A percentile compares a stretch with the other conserved stretches of the same genome.
These are phyloP conservation scores for Scleromitrula shiraiana DNA, from an alignment of 2,329 filamentous ascomycete genomes.

Conservation along the genomic window DNA sequence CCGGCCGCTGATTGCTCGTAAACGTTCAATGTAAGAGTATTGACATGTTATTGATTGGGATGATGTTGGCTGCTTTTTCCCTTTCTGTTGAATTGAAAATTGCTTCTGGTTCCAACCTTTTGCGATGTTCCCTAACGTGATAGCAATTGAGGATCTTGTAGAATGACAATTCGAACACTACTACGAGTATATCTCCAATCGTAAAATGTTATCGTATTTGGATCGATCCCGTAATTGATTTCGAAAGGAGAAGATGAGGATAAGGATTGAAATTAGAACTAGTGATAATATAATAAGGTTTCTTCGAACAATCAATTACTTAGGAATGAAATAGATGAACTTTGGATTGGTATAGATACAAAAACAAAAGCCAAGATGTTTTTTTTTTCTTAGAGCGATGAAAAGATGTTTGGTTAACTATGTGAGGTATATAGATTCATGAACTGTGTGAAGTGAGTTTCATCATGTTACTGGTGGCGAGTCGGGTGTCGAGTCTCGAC, in stretches of 20 bases:
- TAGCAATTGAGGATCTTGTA: no score
- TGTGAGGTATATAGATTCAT: background rate
- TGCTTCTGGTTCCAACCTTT: no score
- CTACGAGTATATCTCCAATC: no score
- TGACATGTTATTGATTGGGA: slow-evolving; percentile 6
- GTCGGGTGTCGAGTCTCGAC: background rate
- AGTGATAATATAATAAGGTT: background rate
- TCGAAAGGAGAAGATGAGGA: background rate
- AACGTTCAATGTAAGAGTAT: slow-evolving; percentile 9
- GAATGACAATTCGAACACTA: no score
- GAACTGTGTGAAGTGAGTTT: slow-evolving; percentile 5
- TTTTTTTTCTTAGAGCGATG: background rate
- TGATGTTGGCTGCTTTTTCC: background rate
- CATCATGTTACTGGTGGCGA: background rate
- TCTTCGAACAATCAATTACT: background rate
- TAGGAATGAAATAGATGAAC: background rate
- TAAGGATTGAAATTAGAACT: background rate
- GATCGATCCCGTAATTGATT: no score
- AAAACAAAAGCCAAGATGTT: background rate
- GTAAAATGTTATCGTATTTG: no score
- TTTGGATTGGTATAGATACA: background rate
- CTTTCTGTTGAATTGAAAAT: background rate
- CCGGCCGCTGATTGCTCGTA: slow-evolving; percentile 20
- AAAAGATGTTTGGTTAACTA: background rate
- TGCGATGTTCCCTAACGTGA: background rate